phyloP scores from a whole-genome alignment of 2,329 filamentous ascomycete species.

The Aspergillus nomiae region DNA sequence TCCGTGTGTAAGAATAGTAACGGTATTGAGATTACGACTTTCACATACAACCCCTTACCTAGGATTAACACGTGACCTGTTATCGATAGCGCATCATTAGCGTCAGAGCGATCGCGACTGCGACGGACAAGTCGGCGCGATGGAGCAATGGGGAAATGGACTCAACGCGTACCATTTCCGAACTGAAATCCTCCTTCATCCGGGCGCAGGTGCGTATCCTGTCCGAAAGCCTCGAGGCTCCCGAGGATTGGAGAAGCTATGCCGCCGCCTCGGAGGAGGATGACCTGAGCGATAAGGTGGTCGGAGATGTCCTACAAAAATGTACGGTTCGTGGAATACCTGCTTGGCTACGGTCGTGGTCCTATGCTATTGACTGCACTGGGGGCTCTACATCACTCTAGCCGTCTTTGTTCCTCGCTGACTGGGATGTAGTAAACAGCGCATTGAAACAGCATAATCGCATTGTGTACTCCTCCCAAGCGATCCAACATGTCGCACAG shows the following conservation, averaged over 20 bases:
- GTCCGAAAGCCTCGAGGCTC: conserved; percentile 50
- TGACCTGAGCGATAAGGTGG: conserved; percentile 50
- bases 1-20: background rate
- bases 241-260: conserved; percentile 50
- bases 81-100: conserved; percentile 15
- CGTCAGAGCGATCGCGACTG: background rate
- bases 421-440: conserved; percentile 49
- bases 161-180: conserved; percentile 48
- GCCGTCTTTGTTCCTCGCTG: background rate
- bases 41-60: background rate
- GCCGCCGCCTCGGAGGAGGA: conserved; percentile 44
- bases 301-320: conserved; percentile 55
- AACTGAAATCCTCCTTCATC: conserved; percentile 55
- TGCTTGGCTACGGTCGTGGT: background rate
- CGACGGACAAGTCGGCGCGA: conserved; percentile 12
- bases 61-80: background rate
- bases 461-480: conserved; percentile 56
- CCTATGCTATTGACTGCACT: background rate
- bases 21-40: background rate
- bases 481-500: conserved; percentile 57
- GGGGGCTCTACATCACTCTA: background rate
- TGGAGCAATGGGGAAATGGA: conserved; percentile 41
- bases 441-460: conserved; percentile 56
- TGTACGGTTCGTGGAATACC: conserved; percentile 33
- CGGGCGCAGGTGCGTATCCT: conserved; percentile 55